Base-by-base conservation (phyloP, 345 rosid species). In the Salix dunnii region DNA sequence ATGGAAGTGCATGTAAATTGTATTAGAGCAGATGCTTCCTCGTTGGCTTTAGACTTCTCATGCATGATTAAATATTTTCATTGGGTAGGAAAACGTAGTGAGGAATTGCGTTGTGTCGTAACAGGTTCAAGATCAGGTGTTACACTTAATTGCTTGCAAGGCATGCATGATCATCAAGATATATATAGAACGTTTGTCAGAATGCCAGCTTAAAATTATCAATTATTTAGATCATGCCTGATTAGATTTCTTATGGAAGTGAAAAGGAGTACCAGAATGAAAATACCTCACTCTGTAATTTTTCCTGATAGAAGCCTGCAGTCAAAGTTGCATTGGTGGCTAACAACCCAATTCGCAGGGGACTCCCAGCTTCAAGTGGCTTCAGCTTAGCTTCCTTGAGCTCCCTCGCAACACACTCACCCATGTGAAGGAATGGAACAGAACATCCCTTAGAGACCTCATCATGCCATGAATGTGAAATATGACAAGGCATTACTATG, bases 321-420 rank as follows among this genome's bases (percentile, higher is more conserved):
- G 42, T 63, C 78, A 87, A 63, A 70, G 75, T 84, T 13, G 86
- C 80, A 77, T 76, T 77, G 1, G 85, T 75, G 10, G 77, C 87
- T 0, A 88, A 85, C 76, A 86, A 74, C 42, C 86, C 91, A 66
- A 86, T 86, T 70, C 84, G 76, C 77, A 84, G 83, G 42, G 83
- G 87, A 68, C 89, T 88, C 33, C 91, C 89, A 61, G 88, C 86
- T 82, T 88, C 88, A 20, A 83, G 77, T 13, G 90, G 90, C 84
- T 74, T 86, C 81, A 88, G 67, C 74, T 86, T 84, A 27, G 89
- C 84, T 43, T 83, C 81, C 69, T 82, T 88, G 20, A 88, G 88
- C 83, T 86, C 89, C 74, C 68, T 78, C 23, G 91, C 91, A 51
- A 88, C 89, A 79, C 89, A 88, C 43, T 88, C 88, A 64, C 85